phyloP scores from a whole-genome alignment of 306 rosid genomes.

The Prunus mongolica region DNA sequence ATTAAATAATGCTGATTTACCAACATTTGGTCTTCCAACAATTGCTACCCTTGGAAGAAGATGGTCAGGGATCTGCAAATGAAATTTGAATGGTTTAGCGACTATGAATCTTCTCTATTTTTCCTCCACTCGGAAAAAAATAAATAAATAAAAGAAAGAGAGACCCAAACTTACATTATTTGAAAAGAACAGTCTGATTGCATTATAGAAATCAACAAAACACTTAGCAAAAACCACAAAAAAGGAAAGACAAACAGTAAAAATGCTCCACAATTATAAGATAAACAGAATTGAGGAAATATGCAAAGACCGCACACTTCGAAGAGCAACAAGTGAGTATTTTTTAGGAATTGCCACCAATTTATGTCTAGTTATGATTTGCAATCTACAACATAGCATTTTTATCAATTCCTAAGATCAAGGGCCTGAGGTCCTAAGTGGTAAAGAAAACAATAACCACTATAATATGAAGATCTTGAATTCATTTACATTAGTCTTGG shows the following conservation, averaged over 20 bases:
- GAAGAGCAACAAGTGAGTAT: not conserved
- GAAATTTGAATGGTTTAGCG: conserved; percentile 27
- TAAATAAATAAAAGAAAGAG: not conserved
- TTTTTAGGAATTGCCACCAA: not conserved
- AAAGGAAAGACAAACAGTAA: not conserved
- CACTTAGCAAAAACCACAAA: not conserved
- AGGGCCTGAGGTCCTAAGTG: not conserved
- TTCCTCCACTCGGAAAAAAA: not conserved
- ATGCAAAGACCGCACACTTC: not conserved
- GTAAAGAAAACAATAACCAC: not conserved
- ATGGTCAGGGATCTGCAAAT: conserved; percentile 75
- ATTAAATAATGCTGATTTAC: conserved; percentile 90
- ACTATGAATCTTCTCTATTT: conserved; percentile 2
- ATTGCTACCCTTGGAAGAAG: conserved; percentile 85
- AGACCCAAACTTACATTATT: conserved; percentile 15
- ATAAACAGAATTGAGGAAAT: not conserved
- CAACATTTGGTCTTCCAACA: conserved; percentile 96
- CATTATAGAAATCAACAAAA: conserved; percentile 8
- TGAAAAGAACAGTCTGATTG: not conserved
- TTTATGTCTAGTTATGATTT: not conserved
- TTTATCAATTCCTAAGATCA: not conserved
- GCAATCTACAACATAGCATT: not conserved
- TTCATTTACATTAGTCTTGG: not conserved
- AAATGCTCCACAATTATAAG: not conserved
- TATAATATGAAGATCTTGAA: not conserved